A percentile compares a stretch with the other conserved stretches of the same genome.
phyloP scores from a whole-genome alignment of 441 rosid species.

The Metrosideros polymorpha region DNA sequence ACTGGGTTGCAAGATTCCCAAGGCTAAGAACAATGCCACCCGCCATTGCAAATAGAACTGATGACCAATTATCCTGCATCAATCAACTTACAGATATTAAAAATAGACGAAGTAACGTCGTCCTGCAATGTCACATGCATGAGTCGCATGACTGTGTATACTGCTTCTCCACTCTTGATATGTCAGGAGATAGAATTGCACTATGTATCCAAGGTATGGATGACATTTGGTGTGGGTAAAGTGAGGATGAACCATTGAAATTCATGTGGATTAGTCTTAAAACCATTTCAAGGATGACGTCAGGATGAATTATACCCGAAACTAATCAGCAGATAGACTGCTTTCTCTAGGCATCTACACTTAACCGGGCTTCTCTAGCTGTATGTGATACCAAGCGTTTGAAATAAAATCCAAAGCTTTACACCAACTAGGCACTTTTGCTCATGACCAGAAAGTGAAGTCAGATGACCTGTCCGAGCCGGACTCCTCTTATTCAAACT shows the following conservation, averaged over 20 bases:
- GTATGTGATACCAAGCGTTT: background rate
- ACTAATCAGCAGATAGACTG: background rate
- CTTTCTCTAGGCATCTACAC: background rate
- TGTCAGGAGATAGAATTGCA: background rate
- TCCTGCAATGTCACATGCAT: background rate
- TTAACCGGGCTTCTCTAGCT: background rate
- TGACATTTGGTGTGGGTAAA: background rate
- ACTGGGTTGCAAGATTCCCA: constrained; percentile 71
- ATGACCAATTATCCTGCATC: constrained; percentile 77
- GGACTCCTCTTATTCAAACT: background rate
- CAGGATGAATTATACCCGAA: background rate
- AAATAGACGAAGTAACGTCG: background rate
- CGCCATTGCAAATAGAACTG: constrained; percentile 72
- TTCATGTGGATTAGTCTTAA: background rate
- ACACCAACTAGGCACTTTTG: background rate
- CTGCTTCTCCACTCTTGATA: background rate
- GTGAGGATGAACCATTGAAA: background rate
- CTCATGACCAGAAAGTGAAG: background rate
- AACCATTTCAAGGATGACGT: background rate
- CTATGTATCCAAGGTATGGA: background rate
- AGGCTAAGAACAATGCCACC: constrained; percentile 68
- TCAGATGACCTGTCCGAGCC: background rate
- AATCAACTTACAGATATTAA: background rate
- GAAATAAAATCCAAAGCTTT: background rate
- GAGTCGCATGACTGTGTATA: background rate